Percentiles rank a stretch among this genome's conserved stretches.
phyloP scores from a whole-genome alignment of 352 stramenopile species.

The Phytophthora parvispora region DNA sequence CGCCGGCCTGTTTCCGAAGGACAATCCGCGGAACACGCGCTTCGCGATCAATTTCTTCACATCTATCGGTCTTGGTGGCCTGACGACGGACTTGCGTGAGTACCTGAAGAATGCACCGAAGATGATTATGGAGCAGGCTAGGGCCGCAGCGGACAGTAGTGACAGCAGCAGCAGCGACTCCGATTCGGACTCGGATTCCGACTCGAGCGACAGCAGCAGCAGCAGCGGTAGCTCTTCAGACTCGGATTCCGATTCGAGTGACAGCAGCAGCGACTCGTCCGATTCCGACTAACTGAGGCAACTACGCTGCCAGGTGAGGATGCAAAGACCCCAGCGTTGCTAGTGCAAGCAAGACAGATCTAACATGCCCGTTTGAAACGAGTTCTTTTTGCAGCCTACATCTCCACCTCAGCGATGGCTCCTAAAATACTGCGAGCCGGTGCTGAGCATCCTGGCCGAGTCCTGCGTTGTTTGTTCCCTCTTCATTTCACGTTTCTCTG shows the following conservation, averaged over 20 bases:
- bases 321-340: neutral
- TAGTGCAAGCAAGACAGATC: conserved; percentile 11
- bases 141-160: conserved; percentile 48
- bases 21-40: conserved; percentile 98
- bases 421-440: conserved; percentile 35
- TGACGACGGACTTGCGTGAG: conserved; percentile 97
- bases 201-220: conserved; percentile 49
- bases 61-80: conserved; percentile 97
- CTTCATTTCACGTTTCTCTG: too few species aligned
- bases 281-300: conserved; percentile 47
- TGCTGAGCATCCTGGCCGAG: neutral
- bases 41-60: conserved; percentile 99
- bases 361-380: conserved; percentile 25
- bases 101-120: conserved; percentile 98
- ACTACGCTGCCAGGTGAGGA: conserved; percentile 20
- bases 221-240: conserved; percentile 38
- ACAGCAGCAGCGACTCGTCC: conserved; percentile 44
- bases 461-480: conserved; percentile 3
- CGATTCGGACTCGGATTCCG: conserved; percentile 55
- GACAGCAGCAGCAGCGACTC: conserved; percentile 51
- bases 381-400: conserved; percentile 33
- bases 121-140: conserved; percentile 90
- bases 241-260: conserved; percentile 55
- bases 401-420: conserved; percentile 2
- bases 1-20: conserved; percentile 97